Conservation (phyloP, 129 eudicot genomes). For the Arctium minus region DNA sequence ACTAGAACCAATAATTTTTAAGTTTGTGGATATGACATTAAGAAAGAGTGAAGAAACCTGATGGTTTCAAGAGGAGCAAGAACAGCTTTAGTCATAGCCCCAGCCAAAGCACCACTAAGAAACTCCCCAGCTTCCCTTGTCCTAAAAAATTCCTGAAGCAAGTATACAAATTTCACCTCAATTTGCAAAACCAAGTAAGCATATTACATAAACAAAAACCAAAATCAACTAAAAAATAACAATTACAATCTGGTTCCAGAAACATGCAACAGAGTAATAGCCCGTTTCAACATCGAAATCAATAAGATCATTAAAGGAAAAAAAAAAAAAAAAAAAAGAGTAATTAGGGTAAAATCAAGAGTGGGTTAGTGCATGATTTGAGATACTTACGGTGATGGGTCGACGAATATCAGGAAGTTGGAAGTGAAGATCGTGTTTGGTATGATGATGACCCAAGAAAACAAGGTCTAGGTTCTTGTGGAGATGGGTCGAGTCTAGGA, state of each 20-base stretch:
- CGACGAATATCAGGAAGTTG: conserved; percentile 27
- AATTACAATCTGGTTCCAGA: background rate
- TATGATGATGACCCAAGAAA: conserved; percentile 6
- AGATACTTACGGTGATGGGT: conserved; percentile 16
- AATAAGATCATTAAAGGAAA: too few relatives aligned
- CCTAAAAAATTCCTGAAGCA: conserved; percentile 48
- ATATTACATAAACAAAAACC: background rate
- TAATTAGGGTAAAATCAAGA: background rate
- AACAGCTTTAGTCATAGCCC: conserved; percentile 98
- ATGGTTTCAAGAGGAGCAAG: conserved; percentile 98
- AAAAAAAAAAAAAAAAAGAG: too few relatives aligned
- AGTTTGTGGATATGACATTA: background rate
- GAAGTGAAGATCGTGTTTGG: conserved; percentile 18
- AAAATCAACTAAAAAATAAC: background rate
- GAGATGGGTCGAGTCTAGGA: conserved; percentile 8
- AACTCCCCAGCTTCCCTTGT: conserved; percentile 89
- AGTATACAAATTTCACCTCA: background rate
- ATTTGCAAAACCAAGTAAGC: background rate
- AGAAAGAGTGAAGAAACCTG: conserved; percentile 40
- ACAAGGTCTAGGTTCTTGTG: conserved; percentile 28
- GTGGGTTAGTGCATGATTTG: too few relatives aligned
- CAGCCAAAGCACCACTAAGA: conserved; percentile 95
- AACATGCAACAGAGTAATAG: background rate
- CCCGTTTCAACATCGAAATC: too few relatives aligned
- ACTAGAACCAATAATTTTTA: background rate